A percentile compares a stretch with the other conserved stretches of the same genome.
Evolutionary conservation across 2,329 filamentous ascomycete species (phyloP).

Genomic region (Microcyclospora pomicola): DNA sequence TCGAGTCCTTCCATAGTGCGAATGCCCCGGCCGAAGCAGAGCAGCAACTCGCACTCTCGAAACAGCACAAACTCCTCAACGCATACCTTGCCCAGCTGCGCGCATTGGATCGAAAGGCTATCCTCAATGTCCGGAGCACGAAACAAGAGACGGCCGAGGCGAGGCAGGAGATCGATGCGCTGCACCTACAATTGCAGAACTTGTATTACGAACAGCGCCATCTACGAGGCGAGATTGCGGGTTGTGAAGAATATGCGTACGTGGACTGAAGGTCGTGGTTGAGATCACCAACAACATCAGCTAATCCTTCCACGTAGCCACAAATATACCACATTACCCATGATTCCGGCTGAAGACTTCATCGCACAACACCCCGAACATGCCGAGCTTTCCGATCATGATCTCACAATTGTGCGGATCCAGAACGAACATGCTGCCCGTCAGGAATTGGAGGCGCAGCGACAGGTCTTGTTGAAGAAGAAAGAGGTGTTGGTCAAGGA

Average conservation of each 20-base stretch:
- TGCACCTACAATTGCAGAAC: constrained; percentile 90
- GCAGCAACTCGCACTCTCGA: constrained; percentile 47
- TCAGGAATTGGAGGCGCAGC: constrained; percentile 69
- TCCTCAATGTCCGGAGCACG: constrained; percentile 68
- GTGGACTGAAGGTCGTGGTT: constrained; percentile 23
- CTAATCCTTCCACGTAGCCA: constrained; percentile 42
- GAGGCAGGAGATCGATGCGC: constrained; percentile 75
- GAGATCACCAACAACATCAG: not conserved
- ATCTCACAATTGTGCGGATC: constrained; percentile 79
- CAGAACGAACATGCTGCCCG: constrained; percentile 79
- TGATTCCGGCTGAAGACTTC: constrained; percentile 75
- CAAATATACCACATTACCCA: constrained; percentile 71
- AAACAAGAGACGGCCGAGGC: constrained; percentile 78
- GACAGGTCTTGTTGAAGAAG: constrained; percentile 48
- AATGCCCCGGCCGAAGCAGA: constrained; percentile 28
- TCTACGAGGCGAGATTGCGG: constrained; percentile 74
- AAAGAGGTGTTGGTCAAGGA: constrained; percentile 56
- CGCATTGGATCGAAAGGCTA: constrained; percentile 67
- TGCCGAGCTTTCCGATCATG: constrained; percentile 56
- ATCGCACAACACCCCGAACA: constrained; percentile 63
- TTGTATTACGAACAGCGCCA: constrained; percentile 92
- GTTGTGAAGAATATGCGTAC: constrained; percentile 84
- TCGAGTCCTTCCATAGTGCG: constrained; percentile 31
- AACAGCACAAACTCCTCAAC: constrained; percentile 66
- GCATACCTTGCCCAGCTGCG: constrained; percentile 69